Base-by-base conservation (phyloP, 108 stramenopile genomes). In the Phaeodactylum tricornutum region DNA sequence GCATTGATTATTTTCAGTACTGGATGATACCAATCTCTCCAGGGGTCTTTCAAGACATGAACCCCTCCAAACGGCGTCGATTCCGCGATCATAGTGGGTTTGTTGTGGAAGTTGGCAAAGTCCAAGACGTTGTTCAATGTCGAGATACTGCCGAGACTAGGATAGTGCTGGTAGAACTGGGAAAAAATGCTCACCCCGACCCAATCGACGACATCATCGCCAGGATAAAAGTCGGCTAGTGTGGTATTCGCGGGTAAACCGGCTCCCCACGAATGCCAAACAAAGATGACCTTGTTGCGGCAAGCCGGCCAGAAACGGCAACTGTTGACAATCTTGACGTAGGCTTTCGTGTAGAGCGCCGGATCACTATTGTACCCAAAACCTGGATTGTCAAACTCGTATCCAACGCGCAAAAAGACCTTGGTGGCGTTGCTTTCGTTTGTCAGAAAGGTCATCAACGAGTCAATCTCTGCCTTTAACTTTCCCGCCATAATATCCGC, bases 61-160 rank as follows among this genome's bases (percentile, higher is more conserved):
- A 77, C 72, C 1, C 87, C 87, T 39, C 92, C 87, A 68, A 83
- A 89, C 1, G 92, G 92, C 8, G 92, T 89, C 7, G 92, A 93
- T 42, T 93, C 92, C 24, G 87, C 92, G 69, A 93, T 89, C 80
- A 93, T 87, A 21, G 66, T 75, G 11, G 87, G 87, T 49, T 77
- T 61, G 52, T 71, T 73, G 29, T 56, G 28, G 4, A 9, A 27
- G 17, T 41, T 29, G 15, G 87, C 87, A 66, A 89, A 89, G 22
- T 82, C 61, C 40, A 89, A 66, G 3, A 89, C 83, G 44, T 75
- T 64, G 51, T 69, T 57, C 20, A 88, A 63, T 41, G 83, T 62
- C n/a, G 43, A 26, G 39, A 65, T n/a, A 14, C 25, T 47, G 23
- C 72, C 78, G 24, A 64, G 71, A 25, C 34, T 4, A 21, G 7